Conservation (phyloP, 2,329 filamentous ascomycete species). For the Balansia obtecta region DNA sequence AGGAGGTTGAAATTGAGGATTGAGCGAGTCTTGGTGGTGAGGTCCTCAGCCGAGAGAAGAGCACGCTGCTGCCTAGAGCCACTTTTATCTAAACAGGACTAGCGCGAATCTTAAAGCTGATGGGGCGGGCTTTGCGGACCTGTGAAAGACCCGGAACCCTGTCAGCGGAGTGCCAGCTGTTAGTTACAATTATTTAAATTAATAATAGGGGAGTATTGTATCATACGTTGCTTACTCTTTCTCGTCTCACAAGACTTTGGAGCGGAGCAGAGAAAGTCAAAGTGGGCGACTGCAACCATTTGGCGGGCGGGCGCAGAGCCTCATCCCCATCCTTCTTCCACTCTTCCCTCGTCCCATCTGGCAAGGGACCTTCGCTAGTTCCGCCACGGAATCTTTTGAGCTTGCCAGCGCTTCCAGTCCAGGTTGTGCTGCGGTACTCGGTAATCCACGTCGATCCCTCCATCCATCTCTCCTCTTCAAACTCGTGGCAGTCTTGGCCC, state of each 20-base stretch:
- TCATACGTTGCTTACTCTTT: not conserved
- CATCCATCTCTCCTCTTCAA: not conserved
- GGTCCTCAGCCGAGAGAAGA: conserved; percentile 10
- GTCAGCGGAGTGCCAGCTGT: not conserved
- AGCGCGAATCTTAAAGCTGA: conserved; percentile 8
- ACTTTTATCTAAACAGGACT: conserved; percentile 5
- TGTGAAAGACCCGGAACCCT: conserved; percentile 5
- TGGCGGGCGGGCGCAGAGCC: conserved; percentile 3
- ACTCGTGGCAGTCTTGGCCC: not conserved
- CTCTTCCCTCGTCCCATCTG: not conserved
- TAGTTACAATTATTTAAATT: not conserved
- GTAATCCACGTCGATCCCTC: not conserved
- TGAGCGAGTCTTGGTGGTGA: conserved; percentile 4
- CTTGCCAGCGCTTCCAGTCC: not conserved
- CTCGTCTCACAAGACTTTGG: not conserved
- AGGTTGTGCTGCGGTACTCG: not conserved
- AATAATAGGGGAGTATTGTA: no score
- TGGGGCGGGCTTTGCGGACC: conserved; percentile 7
- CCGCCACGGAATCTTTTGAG: not conserved
- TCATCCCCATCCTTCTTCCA: not conserved
- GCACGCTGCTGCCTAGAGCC: conserved; percentile 13
- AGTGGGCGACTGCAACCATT: not conserved
- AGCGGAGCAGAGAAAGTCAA: not conserved
- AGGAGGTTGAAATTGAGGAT: not conserved
- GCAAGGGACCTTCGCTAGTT: not conserved